A percentile compares a stretch with the other conserved stretches of the same genome.
phyloP scores from a whole-genome alignment of 768 basidiomycete species.

The Piloderma croceum region DNA sequence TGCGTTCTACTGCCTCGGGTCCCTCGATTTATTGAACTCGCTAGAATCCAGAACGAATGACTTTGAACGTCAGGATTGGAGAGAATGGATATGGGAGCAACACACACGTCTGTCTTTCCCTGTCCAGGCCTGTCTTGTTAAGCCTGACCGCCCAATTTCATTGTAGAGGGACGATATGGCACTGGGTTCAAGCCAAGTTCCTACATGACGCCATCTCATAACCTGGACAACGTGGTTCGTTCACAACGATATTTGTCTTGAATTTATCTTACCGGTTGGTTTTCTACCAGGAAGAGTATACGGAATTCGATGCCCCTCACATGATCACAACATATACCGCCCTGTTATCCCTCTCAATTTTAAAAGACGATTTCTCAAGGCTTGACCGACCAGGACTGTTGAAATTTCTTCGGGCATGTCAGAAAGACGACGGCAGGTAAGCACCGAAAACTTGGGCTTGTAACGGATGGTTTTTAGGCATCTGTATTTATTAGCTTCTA shows the following conservation, averaged over 20 bases:
- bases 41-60: constrained; percentile 41
- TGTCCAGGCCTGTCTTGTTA: constrained; percentile 6
- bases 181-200: constrained; percentile 72
- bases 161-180: constrained; percentile 50
- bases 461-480: constrained; percentile 3
- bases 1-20: constrained; percentile 84
- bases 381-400: constrained; percentile 68
- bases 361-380: constrained; percentile 76
- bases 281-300: constrained; percentile 29
- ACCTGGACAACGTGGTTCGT: too few species aligned
- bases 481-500: constrained; percentile 50
- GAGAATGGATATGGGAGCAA: constrained; percentile 86
- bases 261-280: constrained; percentile 2
- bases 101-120: constrained; percentile 49
- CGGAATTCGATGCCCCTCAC: constrained; percentile 65
- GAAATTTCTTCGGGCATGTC: constrained; percentile 63
- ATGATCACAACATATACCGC: constrained; percentile 95
- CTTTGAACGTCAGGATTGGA: constrained; percentile 58
- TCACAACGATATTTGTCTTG: constrained; percentile 11
- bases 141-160: constrained; percentile 4
- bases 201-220: constrained; percentile 62
- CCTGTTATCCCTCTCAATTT: constrained; percentile 71
- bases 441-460: too few species aligned
- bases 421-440: constrained; percentile 80
- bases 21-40: constrained; percentile 68